Evolutionary conservation across 1,284 basidiomycete species (phyloP), one percentile per base, ranked within the genome.

Genomic region (Phellopilus nigrolimitatus): DNA sequence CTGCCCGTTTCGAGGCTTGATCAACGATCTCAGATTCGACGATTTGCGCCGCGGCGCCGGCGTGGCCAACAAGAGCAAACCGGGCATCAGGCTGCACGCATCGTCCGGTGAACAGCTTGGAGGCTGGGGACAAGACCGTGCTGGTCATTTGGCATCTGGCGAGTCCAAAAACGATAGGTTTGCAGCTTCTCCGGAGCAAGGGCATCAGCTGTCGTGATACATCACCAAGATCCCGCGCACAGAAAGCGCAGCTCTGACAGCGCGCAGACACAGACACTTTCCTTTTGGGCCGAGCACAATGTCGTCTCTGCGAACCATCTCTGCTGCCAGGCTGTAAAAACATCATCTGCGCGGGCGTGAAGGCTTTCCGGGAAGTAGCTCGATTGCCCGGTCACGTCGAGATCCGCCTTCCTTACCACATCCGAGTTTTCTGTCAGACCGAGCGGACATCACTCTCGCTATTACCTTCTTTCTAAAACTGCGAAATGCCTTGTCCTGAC

Each of bases 351-450:
- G 27, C 15, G 19, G 34, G 42, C n/a, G 17, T 31, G 28, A 44
- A 31, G 30, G 15, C 42, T 31, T 21, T 44, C 5, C 40, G 28
- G 25, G 40, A 27, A 9, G 24, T 4, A 42, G 28, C 34, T 39
- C 22, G 22, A 39, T 36, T 10, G 19, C 24, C 22, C 46, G 19
- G 24, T 36, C 37, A 36, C 25, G 46, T 34, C 22, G n/a, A 38
- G n/a, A n/a, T 28, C 46, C 36, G 34, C 15, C 13, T 47, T 25
- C n/a, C 22, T 22, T 12, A 30, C 12, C 21, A 44, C 8, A 12
- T 31, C 28, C 27, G n/a, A n/a, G n/a, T n/a, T n/a, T 38, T 39
- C 22, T 47, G 46, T 25, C 46, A 39, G 36, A 47, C 8, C 46
- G 46, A 47, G 46, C 36, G 39, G 34, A 21, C 24, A 24, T 13